A percentile compares a stretch with the other conserved stretches of the same genome.
phyloP scores from a whole-genome alignment of 2,329 filamentous ascomycete genomes.

The Arachnopeziza araneosa region DNA sequence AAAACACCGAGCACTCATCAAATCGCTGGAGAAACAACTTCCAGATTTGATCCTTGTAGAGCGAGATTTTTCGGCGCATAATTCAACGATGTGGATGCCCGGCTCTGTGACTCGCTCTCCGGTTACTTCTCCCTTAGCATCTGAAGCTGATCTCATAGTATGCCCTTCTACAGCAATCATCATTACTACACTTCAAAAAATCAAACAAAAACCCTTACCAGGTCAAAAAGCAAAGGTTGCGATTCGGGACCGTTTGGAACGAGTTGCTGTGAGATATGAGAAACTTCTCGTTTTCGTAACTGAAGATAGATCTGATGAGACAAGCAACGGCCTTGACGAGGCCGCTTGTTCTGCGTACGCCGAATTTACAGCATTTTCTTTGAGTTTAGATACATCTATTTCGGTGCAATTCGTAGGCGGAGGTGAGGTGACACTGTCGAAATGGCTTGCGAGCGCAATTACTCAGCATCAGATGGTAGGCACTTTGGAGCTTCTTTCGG shows the following conservation, averaged over 20 bases:
- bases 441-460: slow-evolving; percentile 50
- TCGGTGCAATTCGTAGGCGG: slow-evolving; percentile 45
- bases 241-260: slow-evolving; percentile 50
- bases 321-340: slow-evolving; percentile 24
- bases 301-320: slow-evolving; percentile 43
- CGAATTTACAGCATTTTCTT: slow-evolving; percentile 28
- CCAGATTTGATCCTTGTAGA: slow-evolving; percentile 51
- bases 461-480: slow-evolving; percentile 31
- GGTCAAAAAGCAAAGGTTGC: slow-evolving; percentile 44
- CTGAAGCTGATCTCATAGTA: slow-evolving; percentile 68
- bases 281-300: slow-evolving; percentile 62
- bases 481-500: slow-evolving; percentile 37
- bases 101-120: slow-evolving; percentile 32
- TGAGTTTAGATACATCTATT: slow-evolving; percentile 35
- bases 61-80: slow-evolving; percentile 47
- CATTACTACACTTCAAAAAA: slow-evolving; percentile 63
- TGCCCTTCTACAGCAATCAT: slow-evolving; percentile 66
- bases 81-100: slow-evolving; percentile 32
- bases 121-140: slow-evolving; percentile 35
- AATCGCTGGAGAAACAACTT: slow-evolving; percentile 44
- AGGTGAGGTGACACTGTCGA: slow-evolving; percentile 42
- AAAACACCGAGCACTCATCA: slow-evolving; percentile 41
- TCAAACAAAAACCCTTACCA: slow-evolving; percentile 67
- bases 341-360: slow-evolving; percentile 22
- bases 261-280: slow-evolving; percentile 57